These are phyloP conservation scores for Parastagonospora avenae DNA, from an alignment of 2,329 filamentous ascomycete species.

Conservation along the genomic window DNA sequence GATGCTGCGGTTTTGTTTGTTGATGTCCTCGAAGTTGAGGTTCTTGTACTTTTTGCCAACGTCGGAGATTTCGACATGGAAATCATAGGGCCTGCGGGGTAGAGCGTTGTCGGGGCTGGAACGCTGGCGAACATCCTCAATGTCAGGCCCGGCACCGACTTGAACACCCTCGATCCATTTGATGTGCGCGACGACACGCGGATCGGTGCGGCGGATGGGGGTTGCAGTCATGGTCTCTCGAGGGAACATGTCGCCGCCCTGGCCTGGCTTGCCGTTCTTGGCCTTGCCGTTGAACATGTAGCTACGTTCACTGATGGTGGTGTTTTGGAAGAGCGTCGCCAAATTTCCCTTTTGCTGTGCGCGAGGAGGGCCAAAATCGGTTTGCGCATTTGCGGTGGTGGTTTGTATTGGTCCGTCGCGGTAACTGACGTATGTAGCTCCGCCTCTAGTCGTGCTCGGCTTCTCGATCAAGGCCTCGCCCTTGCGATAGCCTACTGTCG, in stretches of 20 bases:
- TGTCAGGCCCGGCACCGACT: conserved; percentile 53
- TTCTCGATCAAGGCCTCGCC: conserved; percentile 68
- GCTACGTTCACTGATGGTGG: conserved; percentile 17
- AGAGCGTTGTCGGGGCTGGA: conserved; percentile 30
- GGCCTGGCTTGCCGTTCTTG: conserved; percentile 9
- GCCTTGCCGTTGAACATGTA: conserved; percentile 10
- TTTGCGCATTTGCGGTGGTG: conserved; percentile 18
- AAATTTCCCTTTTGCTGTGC: conserved; percentile 30
- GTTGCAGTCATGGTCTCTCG: conserved; percentile 55
- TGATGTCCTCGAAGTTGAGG: conserved; percentile 64
- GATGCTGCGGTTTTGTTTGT: conserved; percentile 59
- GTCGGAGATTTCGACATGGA: conserved; percentile 66
- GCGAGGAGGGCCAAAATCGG: conserved; percentile 23
- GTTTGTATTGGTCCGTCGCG: conserved; percentile 57
- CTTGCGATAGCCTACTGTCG: conserved; percentile 73
- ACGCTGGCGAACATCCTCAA: conserved; percentile 21
- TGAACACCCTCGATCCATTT: conserved; percentile 70
- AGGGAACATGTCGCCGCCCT: conserved; percentile 9
- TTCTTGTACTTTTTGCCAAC: conserved; percentile 66
- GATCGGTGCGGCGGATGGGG: conserved; percentile 55
- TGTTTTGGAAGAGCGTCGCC: conserved; percentile 33
- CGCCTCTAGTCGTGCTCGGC: conserved; percentile 77
- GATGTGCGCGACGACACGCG: conserved; percentile 62
- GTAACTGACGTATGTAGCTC: conserved; percentile 84
- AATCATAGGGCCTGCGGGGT: conserved; percentile 50